Conservation (phyloP, 1,284 basidiomycete genomes). For the Vanrija sp. region DNA sequence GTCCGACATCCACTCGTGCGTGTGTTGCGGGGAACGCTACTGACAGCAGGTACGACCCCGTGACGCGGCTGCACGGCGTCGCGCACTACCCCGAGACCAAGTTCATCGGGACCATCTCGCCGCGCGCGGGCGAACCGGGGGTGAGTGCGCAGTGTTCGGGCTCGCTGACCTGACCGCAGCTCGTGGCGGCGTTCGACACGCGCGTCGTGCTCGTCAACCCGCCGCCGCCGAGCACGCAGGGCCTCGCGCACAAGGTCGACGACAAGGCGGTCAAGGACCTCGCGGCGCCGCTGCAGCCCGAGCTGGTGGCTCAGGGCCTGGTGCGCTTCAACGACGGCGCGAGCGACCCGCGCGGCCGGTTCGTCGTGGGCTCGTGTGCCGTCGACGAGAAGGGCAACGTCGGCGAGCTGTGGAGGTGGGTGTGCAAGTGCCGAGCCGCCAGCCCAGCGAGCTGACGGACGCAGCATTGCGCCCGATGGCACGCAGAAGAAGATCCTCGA, state of each 20-base stretch:
- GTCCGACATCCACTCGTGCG: constrained; percentile 41
- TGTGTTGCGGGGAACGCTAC: not conserved
- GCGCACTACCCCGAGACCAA: constrained; percentile 35
- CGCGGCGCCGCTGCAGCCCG: constrained; percentile 20
- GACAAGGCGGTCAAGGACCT: constrained; percentile 4
- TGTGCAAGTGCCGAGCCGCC: not conserved
- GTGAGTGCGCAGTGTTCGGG: constrained; percentile 8
- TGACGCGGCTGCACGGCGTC: constrained; percentile 25
- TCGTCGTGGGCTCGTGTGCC: constrained; percentile 29
- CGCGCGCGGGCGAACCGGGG: constrained; percentile 25
- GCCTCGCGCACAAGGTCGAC: not conserved
- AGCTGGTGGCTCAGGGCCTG: constrained; percentile 14
- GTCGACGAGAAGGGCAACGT: constrained; percentile 4
- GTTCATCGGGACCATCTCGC: constrained; percentile 32
- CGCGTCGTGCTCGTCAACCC: constrained; percentile 15
- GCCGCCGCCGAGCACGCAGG: not conserved
- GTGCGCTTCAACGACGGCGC: constrained; percentile 49
- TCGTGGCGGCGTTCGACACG: constrained; percentile 14
- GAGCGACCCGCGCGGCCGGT: constrained; percentile 39
- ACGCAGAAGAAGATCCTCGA: constrained; percentile 23
- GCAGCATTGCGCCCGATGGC: constrained; percentile 32
- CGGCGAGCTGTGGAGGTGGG: constrained; percentile 38
- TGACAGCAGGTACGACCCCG: constrained; percentile 29
- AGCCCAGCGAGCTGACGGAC: not conserved
- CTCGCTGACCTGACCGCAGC: constrained; percentile 3